Evolutionary conservation across 176 grass and related monocot genomes (phyloP), one percentile per base, ranked within the genome.

Genomic region (Triticum dicoccoides): DNA sequence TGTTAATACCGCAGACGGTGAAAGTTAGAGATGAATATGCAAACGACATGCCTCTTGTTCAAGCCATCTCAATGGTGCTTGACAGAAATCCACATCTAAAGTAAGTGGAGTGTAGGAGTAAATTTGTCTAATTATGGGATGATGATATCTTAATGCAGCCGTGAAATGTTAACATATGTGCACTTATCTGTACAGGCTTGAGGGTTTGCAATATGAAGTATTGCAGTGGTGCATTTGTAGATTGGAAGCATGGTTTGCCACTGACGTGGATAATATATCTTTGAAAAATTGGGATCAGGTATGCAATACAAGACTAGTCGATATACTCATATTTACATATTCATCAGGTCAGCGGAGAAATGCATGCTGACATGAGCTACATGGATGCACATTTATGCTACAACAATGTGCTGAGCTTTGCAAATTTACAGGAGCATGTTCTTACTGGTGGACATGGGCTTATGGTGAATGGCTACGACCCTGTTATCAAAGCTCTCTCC

Each of bases 211-310:
- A 30, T 90, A 96, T 82, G 94, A 99, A 93, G 97, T 99, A 70
- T 68, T 99, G 45, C 97, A 99, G 84, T 99, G 97, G 97, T 99
- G 95, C 83, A 88, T 99, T 76, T 99, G 97, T 85, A 86, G 97
- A 83, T 69, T 99, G 89, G 97, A 99, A 80, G 97, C 97, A 85
- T 99, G 97, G 97, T 99, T 99, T 80, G 97, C 97, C 51, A 88
- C 94, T 5, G 94, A 99, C 75, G 88, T 84, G 11, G 94, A 99
- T 69, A 91, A 93, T 76, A 96, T 99, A 79, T 99, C 97, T 65
- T 78, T 99, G 77, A 78, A 99, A 88, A 99, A 89, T 34, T 99
- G 97, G 97, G 97, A 99, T 86, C 97, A 99, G 94, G 97, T 99
- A 90, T 73, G 62, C 29, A 81, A 5, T 29, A 11, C 44, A 49